Evolutionary conservation across 805 yeast species (phyloP), one percentile per base, ranked within the genome.

Genomic region (Suhomyces tanzawaensis): DNA sequence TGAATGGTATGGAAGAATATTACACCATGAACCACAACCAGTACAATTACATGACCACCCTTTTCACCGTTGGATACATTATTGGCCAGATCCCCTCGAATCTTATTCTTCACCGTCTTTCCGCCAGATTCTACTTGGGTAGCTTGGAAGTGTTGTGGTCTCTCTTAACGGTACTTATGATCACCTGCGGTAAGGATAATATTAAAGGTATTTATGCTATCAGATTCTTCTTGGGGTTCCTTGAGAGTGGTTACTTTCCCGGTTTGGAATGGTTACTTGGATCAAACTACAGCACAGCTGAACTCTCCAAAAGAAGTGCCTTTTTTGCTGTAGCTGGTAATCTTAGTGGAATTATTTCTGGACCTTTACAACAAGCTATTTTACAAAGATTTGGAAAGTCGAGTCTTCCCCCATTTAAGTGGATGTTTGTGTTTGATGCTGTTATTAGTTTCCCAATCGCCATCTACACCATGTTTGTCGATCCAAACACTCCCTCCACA

Each of bases 231-330:
- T 40, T 71, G 15, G 81, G 79, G 1, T 53, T 75, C 19, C 48
- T 62, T 9, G 79, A 74, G 40, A 61, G 72, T 11, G 79, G 77
- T 0, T 72, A 66, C 47, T 74, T 73, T 52, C 84, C 88, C 4
- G 79, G 77, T 18, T 67, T 78, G 40, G 52, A 51, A 27, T 51
- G 47, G 46, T 37, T 51, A 7, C 37, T 51, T 11, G 71, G 70
- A 1, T 53, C 62, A 2, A 64, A 66, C 60, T 66, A 62, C 41
- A 49, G 58, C 15, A 52, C 56, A 18, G 37, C 46, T 3, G 72
- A 68, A 40, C 41, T 66, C 32, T 49, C 62, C 9, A 68, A 65
- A 34, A 47, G 72, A 40, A 53, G 68, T 9, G 41, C 64, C 8
- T 54, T 42, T 34, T 67, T 67, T 50, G 64, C 58, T 5, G 54